Base-by-base conservation (phyloP, 2,329 filamentous ascomycete genomes). In the Aspergillus pseudoglaucus region DNA sequence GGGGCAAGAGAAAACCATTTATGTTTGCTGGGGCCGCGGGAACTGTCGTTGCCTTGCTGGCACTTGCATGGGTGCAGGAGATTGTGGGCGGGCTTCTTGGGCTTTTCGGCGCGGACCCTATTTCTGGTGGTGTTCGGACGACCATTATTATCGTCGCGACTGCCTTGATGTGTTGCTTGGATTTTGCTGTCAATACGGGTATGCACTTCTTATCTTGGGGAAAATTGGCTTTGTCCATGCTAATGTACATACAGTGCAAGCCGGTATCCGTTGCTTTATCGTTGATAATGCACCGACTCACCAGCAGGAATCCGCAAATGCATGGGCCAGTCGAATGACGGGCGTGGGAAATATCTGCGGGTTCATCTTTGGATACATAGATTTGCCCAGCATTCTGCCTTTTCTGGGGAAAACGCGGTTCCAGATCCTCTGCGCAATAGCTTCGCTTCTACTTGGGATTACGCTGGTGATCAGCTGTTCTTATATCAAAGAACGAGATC, bases 171-270 rank as follows among this genome's bases (percentile, higher is more conserved):
- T 97, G 95, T 68, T 76, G 93, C 44, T 78, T 97, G 44, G 91
- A 97, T 66, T 93, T 97, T 67, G 83, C 90, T 59, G 93, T 97
- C 73, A 97, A 97, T 69, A 93, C 90, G 48, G 85, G 84, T 87
- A 71, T 35, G 55, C 3, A 33, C 12, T 32, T 6, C 6, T 68
- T 50, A 3, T 7, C 37, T 22, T n/a, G 12, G 25, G 10, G 17
- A 37, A 20, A 7, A 20, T 9, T 7, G 17, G n/a, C 14, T 12
- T 17, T 50, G 47, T 10, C 17, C 17, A 39, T 39, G 18, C 17
- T 39, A 51, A 51, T 45, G 42, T 52, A 44, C 12, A 12, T 54
- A 49, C 54, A 80, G 88, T 97, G 30, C 91, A 97, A 78, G 91
- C 93, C 43, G 87, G 84, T 4, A 87, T 96, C 61, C 81, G 90